Evolutionary conservation across 345 rosid species (phyloP).

Genomic region (Limnanthes douglasii): DNA sequence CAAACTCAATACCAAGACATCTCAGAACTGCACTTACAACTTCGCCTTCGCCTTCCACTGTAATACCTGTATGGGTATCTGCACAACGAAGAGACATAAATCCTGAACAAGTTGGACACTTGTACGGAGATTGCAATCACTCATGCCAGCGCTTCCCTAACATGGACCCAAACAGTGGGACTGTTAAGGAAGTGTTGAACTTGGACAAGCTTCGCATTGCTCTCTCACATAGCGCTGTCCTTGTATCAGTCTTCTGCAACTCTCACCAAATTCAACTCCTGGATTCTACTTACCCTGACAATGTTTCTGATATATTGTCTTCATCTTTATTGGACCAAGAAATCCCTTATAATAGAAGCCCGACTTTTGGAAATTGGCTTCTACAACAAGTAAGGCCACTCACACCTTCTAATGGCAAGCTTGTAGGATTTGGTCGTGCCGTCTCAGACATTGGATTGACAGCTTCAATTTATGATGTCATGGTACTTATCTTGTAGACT

Average conservation of each 20-base stretch:
- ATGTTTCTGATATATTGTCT: background rate
- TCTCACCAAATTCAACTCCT: constrained; percentile 9
- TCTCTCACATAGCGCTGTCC: constrained; percentile 38
- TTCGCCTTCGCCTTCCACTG: constrained; percentile 9
- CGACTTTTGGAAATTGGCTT: constrained; percentile 21
- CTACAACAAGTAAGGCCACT: constrained; percentile 27
- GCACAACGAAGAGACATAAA: constrained; percentile 36
- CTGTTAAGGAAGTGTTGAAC: constrained; percentile 16
- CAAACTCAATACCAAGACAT: constrained; percentile 1
- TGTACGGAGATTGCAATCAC: constrained; percentile 45
- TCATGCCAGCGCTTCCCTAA: constrained; percentile 47
- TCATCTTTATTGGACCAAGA: constrained; percentile 7
- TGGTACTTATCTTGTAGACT: constrained; percentile 22
- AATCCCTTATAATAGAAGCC: constrained; percentile 6
- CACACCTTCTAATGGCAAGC: constrained; percentile 32
- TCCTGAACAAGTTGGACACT: constrained; percentile 23
- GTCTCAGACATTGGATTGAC: constrained; percentile 75
- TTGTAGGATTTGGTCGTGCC: constrained; percentile 82
- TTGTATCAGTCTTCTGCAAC: constrained; percentile 68
- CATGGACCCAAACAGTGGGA: constrained; percentile 11
- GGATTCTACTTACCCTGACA: background rate
- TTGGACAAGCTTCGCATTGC: constrained; percentile 50
- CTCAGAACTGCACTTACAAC: constrained; percentile 3
- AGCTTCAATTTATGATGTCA: constrained; percentile 68
- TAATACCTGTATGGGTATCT: constrained; percentile 48